These are phyloP conservation scores for Fraxinus anomala DNA, from an alignment of 257 asterid genomes.

Conservation along the genomic window DNA sequence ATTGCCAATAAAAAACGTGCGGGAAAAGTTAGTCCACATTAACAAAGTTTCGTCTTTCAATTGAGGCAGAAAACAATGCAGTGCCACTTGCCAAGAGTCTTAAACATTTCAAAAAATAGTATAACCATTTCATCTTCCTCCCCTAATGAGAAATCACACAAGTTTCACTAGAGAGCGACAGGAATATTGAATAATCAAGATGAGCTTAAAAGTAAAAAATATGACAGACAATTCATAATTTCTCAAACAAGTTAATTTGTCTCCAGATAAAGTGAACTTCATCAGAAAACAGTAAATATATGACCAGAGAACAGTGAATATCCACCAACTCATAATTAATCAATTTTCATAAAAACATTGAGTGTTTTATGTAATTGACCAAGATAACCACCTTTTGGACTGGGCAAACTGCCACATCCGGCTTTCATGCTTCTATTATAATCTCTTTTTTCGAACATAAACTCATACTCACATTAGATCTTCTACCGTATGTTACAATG, in stretches of 20 bases:
- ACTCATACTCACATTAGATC: not conserved
- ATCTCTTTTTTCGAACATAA: not conserved
- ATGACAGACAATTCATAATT: not conserved
- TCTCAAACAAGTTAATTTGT: not conserved
- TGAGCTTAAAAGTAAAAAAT: not conserved
- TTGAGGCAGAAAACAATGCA: not conserved
- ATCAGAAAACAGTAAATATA: too few relatives aligned
- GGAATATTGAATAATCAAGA: not conserved
- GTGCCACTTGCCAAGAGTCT: not conserved
- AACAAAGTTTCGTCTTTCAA: not conserved
- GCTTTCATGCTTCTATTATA: not conserved
- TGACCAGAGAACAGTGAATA: not conserved
- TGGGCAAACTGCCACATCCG: not conserved
- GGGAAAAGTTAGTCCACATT: not conserved
- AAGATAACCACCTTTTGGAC: not conserved
- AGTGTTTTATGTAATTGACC: not conserved
- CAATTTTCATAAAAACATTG: not conserved
- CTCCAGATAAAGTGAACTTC: not conserved
- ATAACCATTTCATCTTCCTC: not conserved
- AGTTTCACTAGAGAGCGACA: not conserved
- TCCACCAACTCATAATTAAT: not conserved
- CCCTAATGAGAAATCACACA: not conserved
- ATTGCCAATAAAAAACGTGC: not conserved
- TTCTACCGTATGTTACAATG: not conserved
- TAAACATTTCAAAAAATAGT: not conserved